Percentiles rank a stretch among this genome's conserved stretches.
phyloP scores from a whole-genome alignment of 768 basidiomycete genomes.

The Leccinellum luteum region DNA sequence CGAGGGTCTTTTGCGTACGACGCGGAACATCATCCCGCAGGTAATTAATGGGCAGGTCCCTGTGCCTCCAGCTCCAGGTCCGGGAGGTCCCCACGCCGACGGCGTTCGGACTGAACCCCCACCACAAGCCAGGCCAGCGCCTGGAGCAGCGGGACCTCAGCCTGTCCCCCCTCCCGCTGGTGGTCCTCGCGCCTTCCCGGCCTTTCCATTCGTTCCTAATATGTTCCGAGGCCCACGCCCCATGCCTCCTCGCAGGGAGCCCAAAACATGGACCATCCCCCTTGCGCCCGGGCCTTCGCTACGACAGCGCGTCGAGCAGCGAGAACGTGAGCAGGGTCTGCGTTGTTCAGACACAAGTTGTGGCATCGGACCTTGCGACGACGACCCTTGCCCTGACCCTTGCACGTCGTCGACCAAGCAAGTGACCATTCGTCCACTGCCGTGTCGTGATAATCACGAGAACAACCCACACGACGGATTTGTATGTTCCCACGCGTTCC shows the following conservation, averaged over 20 bases:
- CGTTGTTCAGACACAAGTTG: slow-evolving; percentile 73
- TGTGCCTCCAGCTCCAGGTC: neutral
- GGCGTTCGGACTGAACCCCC: slow-evolving; percentile 4
- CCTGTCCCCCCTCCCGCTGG: neutral
- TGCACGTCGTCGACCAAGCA: slow-evolving; percentile 21
- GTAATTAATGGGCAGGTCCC: slow-evolving; percentile 16
- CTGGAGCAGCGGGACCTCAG: slow-evolving; percentile 8
- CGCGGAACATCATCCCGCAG: slow-evolving; percentile 25
- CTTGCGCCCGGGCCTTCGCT: slow-evolving; percentile 66
- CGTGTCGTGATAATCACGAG: slow-evolving; percentile 11
- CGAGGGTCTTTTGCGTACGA: slow-evolving; percentile 26
- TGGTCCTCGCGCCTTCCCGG: slow-evolving; percentile 16
- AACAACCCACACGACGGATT: slow-evolving; percentile 3
- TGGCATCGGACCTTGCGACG: slow-evolving; percentile 72
- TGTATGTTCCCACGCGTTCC: slow-evolving; percentile 67
- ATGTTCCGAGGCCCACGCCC: slow-evolving; percentile 24
- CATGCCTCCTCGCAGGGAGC: slow-evolving; percentile 33
- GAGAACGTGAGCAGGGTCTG: slow-evolving; percentile 69
- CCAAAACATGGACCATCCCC: slow-evolving; percentile 56
- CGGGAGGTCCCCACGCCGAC: neutral
- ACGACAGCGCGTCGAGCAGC: slow-evolving; percentile 69
- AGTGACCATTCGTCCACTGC: slow-evolving; percentile 22
- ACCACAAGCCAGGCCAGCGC: slow-evolving; percentile 6
- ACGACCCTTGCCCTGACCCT: slow-evolving; percentile 50
- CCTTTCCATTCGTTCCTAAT: slow-evolving; percentile 16